Evolutionary conservation across 306 rosid species (phyloP), one percentile per base, ranked within the genome.

Genomic region (Fragaria nilgerrensis): DNA sequence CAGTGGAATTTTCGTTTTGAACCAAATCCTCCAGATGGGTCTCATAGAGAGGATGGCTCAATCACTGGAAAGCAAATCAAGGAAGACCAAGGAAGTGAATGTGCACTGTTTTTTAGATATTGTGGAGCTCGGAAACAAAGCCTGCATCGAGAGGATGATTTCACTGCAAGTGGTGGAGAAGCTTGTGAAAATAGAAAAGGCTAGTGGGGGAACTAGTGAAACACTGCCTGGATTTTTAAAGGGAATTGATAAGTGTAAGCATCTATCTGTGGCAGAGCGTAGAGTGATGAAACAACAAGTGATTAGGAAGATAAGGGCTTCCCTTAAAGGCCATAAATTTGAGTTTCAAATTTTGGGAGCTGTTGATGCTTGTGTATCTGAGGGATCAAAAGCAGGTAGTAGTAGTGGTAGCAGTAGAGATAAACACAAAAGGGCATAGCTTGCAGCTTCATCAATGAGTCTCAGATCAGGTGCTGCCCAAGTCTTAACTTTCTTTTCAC

Each of bases 231-330:
- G 75, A 68, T 73, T 79, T 66, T 80, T 85, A 20, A 48, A 77
- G 82, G 84, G 82, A 48, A 78, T 82, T 10, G 85, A 78, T 50
- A 73, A 75, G 23, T 78, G 79, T 16, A 78, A 82, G 75, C 77
- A 68, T 69, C 56, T 82, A 29, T 83, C 83, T 34, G 36, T 12
- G 17, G 80, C 83, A 9, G 83, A 83, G 75, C 83, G 83, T 9
- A 70, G 43, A 52, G 77, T 83, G 50, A 62, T 82, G 79, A 82
- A 82, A 70, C 78, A 67, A 47, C 85, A 82, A 49, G 85, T 73
- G 73, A 50, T 69, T 19, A 74, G 79, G 72, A 77, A 82, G 58
- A 75, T 73, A 56, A 74, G 76, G 73, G 68, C 61, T 58, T 61
- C 55, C 50, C 43, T 82, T 15, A 82, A 78, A 66, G 82, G 82